Base-by-base conservation (phyloP, 495 filamentous ascomycete species). In the Evansstolkia leycettana region DNA sequence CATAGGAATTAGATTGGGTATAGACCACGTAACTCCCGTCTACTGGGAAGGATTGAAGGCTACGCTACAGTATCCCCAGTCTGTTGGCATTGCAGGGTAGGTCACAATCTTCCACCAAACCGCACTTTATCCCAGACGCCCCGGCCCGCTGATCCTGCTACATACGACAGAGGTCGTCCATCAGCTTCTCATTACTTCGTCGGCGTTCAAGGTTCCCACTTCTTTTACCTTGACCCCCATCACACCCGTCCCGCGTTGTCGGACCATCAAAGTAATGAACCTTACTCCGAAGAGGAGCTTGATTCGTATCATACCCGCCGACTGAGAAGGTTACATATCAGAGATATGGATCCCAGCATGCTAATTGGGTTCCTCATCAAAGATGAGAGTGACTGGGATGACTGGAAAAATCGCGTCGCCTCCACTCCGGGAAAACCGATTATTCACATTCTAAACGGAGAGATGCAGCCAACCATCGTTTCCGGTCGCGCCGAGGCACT, bases 311-410 rank as follows among this genome's bases (percentile, higher is more conserved):
- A 99, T 54, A 95, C 87, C 2, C 72, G 82, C 31, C 75, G 92
- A 23, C 48, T 96, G 13, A 75, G 90, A 19, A 69, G 84, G 28
- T 65, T 99, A 17, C 79, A 87, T 38, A 68, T 96, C 23, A 74
- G 76, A 38, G 90, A 96, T 38, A 89, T 96, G 86, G 92, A 99
- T 48, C 92, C 92, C 6, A 94, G 88, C 55, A 99, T 99, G 92
- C 64, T 99, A 18, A 82, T 99, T 36, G 92, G 82, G n/a, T 96
- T 99, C 46, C 62, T 99, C 4, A 87, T 99, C 39, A 69, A 67
- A 19, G 69, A 85, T 43, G 77, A 84, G 42, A 69, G 74, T 16
- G 92, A 96, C 39, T 99, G 92, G 83, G 59, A 64, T 19, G 69
- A 74, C 41, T 96, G 86, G 87, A 76, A 82, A 45, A 57, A 63